Conservation (phyloP, 768 basidiomycete genomes). For the Russula sp. region DNA sequence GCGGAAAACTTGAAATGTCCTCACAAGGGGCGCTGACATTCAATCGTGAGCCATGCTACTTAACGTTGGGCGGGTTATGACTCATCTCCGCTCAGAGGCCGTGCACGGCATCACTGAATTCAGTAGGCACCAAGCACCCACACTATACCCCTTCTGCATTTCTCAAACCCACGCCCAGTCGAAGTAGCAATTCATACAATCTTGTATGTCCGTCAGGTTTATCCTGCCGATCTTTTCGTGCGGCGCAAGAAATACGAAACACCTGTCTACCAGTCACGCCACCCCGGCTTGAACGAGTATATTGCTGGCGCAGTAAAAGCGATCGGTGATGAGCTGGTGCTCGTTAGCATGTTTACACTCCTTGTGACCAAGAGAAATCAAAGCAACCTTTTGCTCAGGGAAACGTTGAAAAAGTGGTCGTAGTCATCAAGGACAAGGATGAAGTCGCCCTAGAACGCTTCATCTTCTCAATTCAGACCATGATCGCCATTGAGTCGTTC, state of each 20-base stretch:
- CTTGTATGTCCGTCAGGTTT: conserved; percentile 84
- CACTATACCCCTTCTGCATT: not conserved
- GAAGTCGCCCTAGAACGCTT: conserved; percentile 84
- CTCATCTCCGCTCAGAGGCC: conserved; percentile 40
- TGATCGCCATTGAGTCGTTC: conserved; percentile 64
- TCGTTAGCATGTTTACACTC: conserved; percentile 33
- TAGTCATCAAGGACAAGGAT: conserved; percentile 79
- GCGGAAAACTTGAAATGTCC: conserved; percentile 8
- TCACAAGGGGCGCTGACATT: conserved; percentile 25
- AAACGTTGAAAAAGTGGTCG: conserved; percentile 66
- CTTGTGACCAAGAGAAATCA: not conserved
- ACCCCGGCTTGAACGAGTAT: conserved; percentile 82
- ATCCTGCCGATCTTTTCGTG: conserved; percentile 82
- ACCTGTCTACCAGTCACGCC: conserved; percentile 89
- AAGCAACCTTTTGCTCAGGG: conserved; percentile 41
- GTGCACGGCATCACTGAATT: conserved; percentile 63
- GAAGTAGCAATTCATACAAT: conserved; percentile 93
- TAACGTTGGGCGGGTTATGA: not conserved
- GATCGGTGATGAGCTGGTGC: conserved; percentile 65
- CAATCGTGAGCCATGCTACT: conserved; percentile 26
- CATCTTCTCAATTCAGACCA: conserved; percentile 78
- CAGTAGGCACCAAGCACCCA: conserved; percentile 37
- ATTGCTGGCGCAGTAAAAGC: conserved; percentile 83
- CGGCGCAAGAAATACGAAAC: conserved; percentile 85
- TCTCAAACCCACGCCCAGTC: conserved; percentile 40